A percentile compares a stretch with the other conserved stretches of the same genome.
Conservation (phyloP, 495 filamentous ascomycete genomes). For the Chaetomidium leptoderma region DNA sequence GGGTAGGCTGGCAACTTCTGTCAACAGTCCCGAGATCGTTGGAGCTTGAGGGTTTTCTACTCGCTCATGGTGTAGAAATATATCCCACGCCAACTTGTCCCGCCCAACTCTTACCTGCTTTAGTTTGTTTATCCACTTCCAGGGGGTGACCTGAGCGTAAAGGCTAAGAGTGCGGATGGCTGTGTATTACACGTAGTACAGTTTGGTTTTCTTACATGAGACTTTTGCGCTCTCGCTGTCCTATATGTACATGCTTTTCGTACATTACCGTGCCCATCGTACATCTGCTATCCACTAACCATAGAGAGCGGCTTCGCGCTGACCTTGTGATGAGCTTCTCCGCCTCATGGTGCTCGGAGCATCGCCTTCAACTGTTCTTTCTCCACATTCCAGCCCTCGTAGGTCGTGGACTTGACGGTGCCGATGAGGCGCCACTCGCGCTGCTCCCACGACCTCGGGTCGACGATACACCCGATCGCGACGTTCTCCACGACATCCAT, state of each 20-base stretch:
- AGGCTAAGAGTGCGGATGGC: background rate
- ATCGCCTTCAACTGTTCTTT: constrained; percentile 12
- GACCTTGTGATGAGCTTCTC: background rate
- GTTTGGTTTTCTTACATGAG: background rate
- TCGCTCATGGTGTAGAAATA: too few relatives aligned
- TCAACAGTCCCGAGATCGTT: too few relatives aligned
- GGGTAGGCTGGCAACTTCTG: too few relatives aligned
- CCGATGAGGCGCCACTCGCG: constrained; percentile 76
- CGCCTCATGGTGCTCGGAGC: background rate
- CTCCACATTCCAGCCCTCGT: constrained; percentile 41
- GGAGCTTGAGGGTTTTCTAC: background rate
- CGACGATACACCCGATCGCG: constrained; percentile 62
- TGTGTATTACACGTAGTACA: background rate
- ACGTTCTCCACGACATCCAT: constrained; percentile 71
- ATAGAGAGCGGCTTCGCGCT: background rate
- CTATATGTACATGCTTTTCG: constrained; percentile 1
- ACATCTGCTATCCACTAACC: background rate
- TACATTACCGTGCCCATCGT: constrained; percentile 11
- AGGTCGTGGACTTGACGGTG: constrained; percentile 57
- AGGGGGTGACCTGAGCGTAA: background rate
- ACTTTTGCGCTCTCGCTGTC: background rate
- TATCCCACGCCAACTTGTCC: too few relatives aligned
- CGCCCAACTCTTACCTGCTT: too few relatives aligned
- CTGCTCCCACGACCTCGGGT: constrained; percentile 47
- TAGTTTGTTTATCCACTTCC: too few relatives aligned